These are phyloP conservation scores for Daldinia vernicosa DNA, from an alignment of 495 filamentous ascomycete species.

Conservation along the genomic window DNA sequence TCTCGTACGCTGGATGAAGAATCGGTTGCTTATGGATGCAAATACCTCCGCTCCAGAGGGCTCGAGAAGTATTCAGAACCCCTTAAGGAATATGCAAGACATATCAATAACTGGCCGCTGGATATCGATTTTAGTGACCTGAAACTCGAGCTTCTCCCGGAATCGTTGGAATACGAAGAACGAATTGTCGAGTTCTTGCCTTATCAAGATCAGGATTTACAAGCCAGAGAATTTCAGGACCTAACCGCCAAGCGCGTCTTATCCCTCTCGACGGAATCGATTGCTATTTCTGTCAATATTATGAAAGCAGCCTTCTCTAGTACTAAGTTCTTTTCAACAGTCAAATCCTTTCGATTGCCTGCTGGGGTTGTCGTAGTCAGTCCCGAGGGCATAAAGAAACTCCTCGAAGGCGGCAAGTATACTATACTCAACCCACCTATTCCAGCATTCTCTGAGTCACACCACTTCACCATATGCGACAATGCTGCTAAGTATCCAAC, in stretches of 20 bases:
- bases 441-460: background rate
- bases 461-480: background rate
- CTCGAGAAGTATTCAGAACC: background rate
- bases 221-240: background rate
- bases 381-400: background rate
- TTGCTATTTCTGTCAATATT: background rate
- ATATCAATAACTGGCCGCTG: background rate
- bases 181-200: background rate
- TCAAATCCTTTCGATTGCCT: constrained; percentile 1
- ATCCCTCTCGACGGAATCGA: background rate
- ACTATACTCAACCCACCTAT: background rate
- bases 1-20: background rate
- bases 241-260: background rate
- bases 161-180: background rate
- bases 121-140: background rate
- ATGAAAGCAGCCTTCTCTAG: background rate
- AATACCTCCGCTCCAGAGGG: background rate
- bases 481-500: constrained; percentile 1
- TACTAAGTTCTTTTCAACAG: background rate
- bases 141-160: background rate
- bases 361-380: background rate
- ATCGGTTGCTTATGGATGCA: background rate
- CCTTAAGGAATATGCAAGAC: background rate
- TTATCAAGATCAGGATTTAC: background rate
- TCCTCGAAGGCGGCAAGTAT: constrained; percentile 5